Evolutionary conservation across 768 basidiomycete species (phyloP).

Genomic region (Termitomyces sp.): DNA sequence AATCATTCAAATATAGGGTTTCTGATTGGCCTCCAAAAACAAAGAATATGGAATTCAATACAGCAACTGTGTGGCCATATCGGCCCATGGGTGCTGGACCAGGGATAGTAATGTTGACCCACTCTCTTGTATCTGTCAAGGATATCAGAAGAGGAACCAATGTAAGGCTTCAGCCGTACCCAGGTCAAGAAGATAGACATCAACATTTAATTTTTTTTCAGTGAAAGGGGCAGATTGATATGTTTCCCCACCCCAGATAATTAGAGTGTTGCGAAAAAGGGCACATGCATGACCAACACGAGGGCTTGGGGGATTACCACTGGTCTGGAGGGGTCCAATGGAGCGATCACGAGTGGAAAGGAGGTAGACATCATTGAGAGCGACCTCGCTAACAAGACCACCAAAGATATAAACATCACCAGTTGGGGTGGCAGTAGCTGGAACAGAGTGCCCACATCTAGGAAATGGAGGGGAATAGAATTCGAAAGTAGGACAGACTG

Average conservation of each 20-base stretch:
- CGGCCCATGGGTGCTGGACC: constrained; percentile 81
- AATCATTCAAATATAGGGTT: constrained; percentile 89
- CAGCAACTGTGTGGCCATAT: constrained; percentile 94
- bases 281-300: constrained; percentile 97
- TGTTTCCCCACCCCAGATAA: constrained; percentile 98
- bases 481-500: too few species aligned
- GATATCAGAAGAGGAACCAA: background rate
- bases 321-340: constrained; percentile 80
- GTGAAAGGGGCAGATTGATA: constrained; percentile 77
- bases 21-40: constrained; percentile 97
- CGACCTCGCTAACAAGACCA: constrained; percentile 87
- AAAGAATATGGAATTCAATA: constrained; percentile 88
- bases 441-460: constrained; percentile 92
- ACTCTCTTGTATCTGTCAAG: constrained; percentile 79
- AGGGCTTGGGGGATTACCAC: constrained; percentile 82
- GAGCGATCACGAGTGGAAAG: constrained; percentile 78
- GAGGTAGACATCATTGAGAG: constrained; percentile 92
- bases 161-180: constrained; percentile 47
- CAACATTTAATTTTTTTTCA: constrained; percentile 85
- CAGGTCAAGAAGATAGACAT: constrained; percentile 89
- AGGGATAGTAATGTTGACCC: constrained; percentile 82
- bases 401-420: constrained; percentile 97
- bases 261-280: constrained; percentile 90
- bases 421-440: constrained; percentile 63
- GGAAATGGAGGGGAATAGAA: too few species aligned